A percentile compares a stretch with the other conserved stretches of the same genome.
These are phyloP conservation scores for Euphorbia tirucalli DNA, from an alignment of 345 rosid species.

Conservation along the genomic window DNA sequence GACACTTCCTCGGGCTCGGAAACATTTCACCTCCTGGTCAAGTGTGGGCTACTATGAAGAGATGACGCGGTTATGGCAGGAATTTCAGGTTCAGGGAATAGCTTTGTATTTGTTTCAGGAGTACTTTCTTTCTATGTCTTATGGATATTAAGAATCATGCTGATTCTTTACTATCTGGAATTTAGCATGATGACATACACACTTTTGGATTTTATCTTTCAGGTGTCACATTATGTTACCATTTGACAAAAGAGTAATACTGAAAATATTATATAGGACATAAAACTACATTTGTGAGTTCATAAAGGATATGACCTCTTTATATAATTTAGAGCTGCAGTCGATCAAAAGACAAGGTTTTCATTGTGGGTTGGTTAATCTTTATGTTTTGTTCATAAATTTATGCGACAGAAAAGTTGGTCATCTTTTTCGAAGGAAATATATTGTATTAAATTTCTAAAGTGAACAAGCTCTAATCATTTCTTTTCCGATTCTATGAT, in stretches of 20 bases:
- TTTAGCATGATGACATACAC: background rate
- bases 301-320: background rate
- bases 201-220: background rate
- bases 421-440: background rate
- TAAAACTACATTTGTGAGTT: background rate
- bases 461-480: background rate
- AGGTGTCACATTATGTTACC: background rate
- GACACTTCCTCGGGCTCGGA: constrained; percentile 71
- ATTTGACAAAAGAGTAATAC: background rate
- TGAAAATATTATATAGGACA: too few relatives aligned
- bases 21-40: constrained; percentile 90
- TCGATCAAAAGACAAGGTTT: background rate
- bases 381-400: background rate
- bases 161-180: background rate
- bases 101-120: background rate
- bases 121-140: background rate
- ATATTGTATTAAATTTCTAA: background rate
- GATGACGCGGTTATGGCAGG: constrained; percentile 67
- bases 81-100: constrained; percentile 44
- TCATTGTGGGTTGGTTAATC: background rate
- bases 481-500: background rate
- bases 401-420: background rate
- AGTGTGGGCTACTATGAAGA: constrained; percentile 77
- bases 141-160: background rate
- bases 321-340: background rate